A percentile compares a stretch with the other conserved stretches of the same genome.
These are phyloP conservation scores for Histomonas meleagridis DNA, from an alignment of 208 protist genomes.

Conservation along the genomic window DNA sequence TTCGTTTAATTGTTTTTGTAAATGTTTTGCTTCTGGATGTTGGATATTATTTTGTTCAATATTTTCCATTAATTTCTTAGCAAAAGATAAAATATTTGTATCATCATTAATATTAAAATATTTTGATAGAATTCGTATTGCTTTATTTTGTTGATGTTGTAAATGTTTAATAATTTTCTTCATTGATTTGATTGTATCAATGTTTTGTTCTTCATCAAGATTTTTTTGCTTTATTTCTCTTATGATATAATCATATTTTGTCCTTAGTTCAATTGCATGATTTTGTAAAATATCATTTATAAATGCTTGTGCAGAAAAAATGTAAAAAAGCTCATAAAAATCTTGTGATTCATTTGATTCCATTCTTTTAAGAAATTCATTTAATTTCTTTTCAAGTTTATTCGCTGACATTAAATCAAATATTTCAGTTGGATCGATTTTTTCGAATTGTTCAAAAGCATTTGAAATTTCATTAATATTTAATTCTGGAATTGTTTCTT, in stretches of 20 bases:
- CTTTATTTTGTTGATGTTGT: not conserved
- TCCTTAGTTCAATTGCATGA: not conserved
- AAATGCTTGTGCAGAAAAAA: not conserved
- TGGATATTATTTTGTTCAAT: not conserved
- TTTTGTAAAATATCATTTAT: not conserved
- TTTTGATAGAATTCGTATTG: not conserved
- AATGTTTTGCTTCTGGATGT: not conserved
- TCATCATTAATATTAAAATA: not conserved
- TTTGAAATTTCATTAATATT: not conserved
- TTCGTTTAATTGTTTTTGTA: not conserved
- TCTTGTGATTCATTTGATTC: not conserved
- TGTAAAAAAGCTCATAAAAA: not conserved
- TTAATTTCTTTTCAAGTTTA: not conserved
- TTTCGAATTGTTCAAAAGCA: not conserved
- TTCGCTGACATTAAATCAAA: not conserved
- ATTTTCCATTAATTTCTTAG: not conserved
- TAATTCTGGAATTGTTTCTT: constrained; percentile 4
- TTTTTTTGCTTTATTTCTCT: not conserved
- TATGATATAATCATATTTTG: not conserved
- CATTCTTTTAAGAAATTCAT: not conserved
- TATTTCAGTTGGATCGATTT: not conserved
- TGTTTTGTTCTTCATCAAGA: not conserved
- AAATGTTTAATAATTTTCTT: not conserved
- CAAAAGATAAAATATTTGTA: not conserved
- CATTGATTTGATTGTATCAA: not conserved